phyloP scores from a whole-genome alignment of 805 yeast species.

The Kodamaea neixiangensis region DNA sequence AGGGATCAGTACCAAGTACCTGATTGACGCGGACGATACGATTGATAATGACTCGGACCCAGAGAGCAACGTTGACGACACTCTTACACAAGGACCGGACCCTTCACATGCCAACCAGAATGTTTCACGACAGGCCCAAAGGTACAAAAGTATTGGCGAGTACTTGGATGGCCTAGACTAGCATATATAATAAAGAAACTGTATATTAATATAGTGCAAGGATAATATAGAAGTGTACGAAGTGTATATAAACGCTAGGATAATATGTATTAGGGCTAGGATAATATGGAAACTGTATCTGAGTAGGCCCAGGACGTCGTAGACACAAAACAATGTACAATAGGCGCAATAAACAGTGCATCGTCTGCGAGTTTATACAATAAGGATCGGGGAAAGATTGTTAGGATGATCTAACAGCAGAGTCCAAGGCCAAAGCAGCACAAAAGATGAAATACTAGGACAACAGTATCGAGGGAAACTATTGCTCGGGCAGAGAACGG shows the following conservation, averaged over 20 bases:
- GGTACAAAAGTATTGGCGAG: constrained; percentile 7
- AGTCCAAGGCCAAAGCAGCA: neutral
- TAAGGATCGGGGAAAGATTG: neutral
- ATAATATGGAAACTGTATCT: too few relatives aligned
- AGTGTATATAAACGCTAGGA: too few relatives aligned
- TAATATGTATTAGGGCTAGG: too few relatives aligned
- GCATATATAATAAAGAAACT: neutral
- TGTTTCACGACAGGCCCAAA: neutral
- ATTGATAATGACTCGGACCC: constrained; percentile 5
- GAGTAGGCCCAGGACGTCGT: too few relatives aligned
- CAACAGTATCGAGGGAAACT: neutral
- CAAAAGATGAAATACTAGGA: neutral
- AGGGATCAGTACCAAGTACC: constrained; percentile 9
- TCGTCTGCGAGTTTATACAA: neutral
- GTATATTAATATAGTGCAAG: neutral
- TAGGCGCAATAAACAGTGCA: neutral
- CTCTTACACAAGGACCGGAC: neutral
- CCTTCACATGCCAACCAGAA: neutral
- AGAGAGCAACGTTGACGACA: neutral
- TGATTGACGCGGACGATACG: constrained; percentile 8
- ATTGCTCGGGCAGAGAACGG: neutral
- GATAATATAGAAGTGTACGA: neutral
- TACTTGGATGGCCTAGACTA: constrained; percentile 7
- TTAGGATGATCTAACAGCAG: neutral
- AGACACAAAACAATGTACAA: neutral